Percentiles rank a stretch among this genome's conserved stretches.
These are phyloP conservation scores for Phaeodactylum tricornutum DNA, from an alignment of 108 stramenopile genomes.

Conservation along the genomic window DNA sequence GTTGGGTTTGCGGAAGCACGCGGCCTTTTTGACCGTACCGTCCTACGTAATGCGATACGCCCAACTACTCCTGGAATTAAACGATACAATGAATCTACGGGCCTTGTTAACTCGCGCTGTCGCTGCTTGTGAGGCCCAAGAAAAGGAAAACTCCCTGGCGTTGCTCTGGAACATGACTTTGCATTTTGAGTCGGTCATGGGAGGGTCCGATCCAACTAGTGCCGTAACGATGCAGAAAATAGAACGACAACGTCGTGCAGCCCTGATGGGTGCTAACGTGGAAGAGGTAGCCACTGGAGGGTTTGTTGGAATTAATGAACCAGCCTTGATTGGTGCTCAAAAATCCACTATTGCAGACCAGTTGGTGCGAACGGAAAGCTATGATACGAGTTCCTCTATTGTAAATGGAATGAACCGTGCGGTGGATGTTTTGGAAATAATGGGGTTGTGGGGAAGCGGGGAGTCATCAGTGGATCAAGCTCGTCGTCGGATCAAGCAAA, in stretches of 20 bases:
- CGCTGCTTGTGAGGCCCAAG: constrained; percentile 60
- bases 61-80: constrained; percentile 68
- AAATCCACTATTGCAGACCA: constrained; percentile 69
- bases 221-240: constrained; percentile 27
- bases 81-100: constrained; percentile 72
- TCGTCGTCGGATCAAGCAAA: too few relatives aligned
- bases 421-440: constrained; percentile 64
- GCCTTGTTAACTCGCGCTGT: constrained; percentile 70
- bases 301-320: constrained; percentile 25
- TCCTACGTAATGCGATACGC: constrained; percentile 73
- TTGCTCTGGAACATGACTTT: constrained; percentile 80
- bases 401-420: constrained; percentile 67
- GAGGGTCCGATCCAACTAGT: constrained; percentile 31
- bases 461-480: constrained; percentile 12
- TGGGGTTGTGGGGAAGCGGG: constrained; percentile 66
- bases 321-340: constrained; percentile 39
- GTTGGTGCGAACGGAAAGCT: constrained; percentile 66
- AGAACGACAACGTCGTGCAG: constrained; percentile 60
- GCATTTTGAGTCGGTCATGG: constrained; percentile 63
- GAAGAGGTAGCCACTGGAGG: constrained; percentile 74
- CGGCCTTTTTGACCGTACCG: constrained; percentile 59
- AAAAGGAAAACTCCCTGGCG: constrained; percentile 13
- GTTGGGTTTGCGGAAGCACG: constrained; percentile 69
- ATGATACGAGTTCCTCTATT: constrained; percentile 65
- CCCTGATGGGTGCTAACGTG: constrained; percentile 60